Conservation (phyloP, 1,284 basidiomycete genomes). For the Testicularia cyperi region DNA sequence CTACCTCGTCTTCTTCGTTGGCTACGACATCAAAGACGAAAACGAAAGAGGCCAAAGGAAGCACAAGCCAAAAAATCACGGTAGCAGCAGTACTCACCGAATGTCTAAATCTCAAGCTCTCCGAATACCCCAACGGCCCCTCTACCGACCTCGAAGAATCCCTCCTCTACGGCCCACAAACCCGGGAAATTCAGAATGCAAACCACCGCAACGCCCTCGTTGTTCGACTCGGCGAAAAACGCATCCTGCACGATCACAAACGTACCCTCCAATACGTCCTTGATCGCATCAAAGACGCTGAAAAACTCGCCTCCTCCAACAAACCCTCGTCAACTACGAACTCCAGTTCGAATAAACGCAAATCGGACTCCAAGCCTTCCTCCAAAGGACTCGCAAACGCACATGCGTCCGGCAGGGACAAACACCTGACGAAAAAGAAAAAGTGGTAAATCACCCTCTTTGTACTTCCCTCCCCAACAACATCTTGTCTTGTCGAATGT, state of each 20-base stretch:
- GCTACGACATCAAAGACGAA: too few species aligned
- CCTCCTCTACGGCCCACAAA: conserved; percentile 58
- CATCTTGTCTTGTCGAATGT: too few species aligned
- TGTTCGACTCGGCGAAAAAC: conserved; percentile 79
- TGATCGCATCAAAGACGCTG: conserved; percentile 16
- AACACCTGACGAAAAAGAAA: too few species aligned
- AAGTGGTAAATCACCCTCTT: too few species aligned
- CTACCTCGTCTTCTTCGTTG: too few species aligned
- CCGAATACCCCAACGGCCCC: conserved; percentile 19
- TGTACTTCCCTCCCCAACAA: too few species aligned
- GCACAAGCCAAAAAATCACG: conserved; percentile 7
- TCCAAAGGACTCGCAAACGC: too few species aligned
- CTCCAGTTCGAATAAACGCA: conserved; percentile 11
- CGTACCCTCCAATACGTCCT: conserved; percentile 32
- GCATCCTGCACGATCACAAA: conserved; percentile 64
- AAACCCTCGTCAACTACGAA: too few species aligned
- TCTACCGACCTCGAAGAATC: conserved; percentile 65
- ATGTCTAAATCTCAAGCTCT: conserved; percentile 30
- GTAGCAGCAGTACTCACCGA: conserved; percentile 26
- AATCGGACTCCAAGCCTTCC: conserved; percentile 2
- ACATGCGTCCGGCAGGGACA: too few species aligned
- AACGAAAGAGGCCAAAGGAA: not conserved
- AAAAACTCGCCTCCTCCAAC: too few species aligned
- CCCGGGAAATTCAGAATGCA: not conserved
- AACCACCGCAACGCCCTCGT: conserved; percentile 64